Conservation (phyloP, 2,329 filamentous ascomycete genomes). For the Westerdykella sp. region DNA sequence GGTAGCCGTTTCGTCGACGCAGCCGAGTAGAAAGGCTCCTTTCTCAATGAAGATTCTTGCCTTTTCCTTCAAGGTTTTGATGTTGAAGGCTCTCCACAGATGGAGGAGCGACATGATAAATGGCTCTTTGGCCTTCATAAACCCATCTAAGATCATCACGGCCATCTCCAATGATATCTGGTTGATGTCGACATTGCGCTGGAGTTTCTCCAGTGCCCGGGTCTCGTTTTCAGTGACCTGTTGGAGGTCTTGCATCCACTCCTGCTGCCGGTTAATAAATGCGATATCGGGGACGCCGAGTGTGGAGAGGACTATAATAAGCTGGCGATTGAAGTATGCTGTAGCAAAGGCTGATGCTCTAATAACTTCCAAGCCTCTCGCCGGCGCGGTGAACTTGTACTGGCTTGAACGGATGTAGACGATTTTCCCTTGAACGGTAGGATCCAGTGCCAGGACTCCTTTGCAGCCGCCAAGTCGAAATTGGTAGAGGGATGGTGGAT, state of each 20-base stretch:
- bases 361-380: constrained; percentile 77
- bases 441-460: constrained; percentile 74
- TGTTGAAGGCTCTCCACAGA: constrained; percentile 82
- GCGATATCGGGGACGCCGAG: constrained; percentile 63
- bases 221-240: constrained; percentile 60
- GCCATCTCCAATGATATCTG: constrained; percentile 69
- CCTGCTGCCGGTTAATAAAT: constrained; percentile 61
- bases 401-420: constrained; percentile 80
- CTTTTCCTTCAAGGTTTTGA: constrained; percentile 89
- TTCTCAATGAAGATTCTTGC: constrained; percentile 75
- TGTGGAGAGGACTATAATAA: constrained; percentile 75
- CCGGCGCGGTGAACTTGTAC: constrained; percentile 70
- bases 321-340: constrained; percentile 81
- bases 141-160: constrained; percentile 70
- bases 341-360: constrained; percentile 68
- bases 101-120: constrained; percentile 74
- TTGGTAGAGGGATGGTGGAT: constrained; percentile 75
- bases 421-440: constrained; percentile 58
- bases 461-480: constrained; percentile 92
- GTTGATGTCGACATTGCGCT: constrained; percentile 76
- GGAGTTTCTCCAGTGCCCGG: constrained; percentile 62
- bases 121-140: constrained; percentile 68
- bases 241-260: constrained; percentile 64
- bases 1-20: constrained; percentile 74
- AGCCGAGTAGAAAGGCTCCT: constrained; percentile 82